Evolutionary conservation across 495 filamentous ascomycete genomes (phyloP).

Genomic region (Hypoxylon cercidicola): DNA sequence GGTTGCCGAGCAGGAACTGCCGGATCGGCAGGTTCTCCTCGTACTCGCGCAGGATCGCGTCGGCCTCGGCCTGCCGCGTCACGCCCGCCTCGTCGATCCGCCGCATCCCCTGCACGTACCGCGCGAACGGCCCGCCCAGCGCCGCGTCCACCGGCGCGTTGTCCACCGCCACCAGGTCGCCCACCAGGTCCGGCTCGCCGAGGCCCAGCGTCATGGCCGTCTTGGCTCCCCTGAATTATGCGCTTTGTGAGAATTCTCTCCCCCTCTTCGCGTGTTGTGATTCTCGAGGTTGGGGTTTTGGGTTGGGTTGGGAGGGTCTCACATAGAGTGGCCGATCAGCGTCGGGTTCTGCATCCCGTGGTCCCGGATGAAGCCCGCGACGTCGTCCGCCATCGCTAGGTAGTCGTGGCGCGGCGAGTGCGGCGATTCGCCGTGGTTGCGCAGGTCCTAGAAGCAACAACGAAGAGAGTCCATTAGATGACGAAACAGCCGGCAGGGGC

Average conservation of each 20-base stretch:
- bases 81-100: slow-evolving; percentile 75
- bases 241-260: slow-evolving; percentile 4
- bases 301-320: slow-evolving; percentile 38
- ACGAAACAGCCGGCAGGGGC: background rate
- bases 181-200: slow-evolving; percentile 68
- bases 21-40: slow-evolving; percentile 81
- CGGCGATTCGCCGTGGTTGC: slow-evolving; percentile 93
- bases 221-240: slow-evolving; percentile 81
- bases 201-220: slow-evolving; percentile 90
- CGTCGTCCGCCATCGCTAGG: slow-evolving; percentile 84
- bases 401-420: slow-evolving; percentile 85
- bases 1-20: slow-evolving; percentile 94
- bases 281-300: background rate
- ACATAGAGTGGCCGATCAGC: slow-evolving; percentile 97
- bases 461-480: slow-evolving; percentile 20
- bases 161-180: slow-evolving; percentile 83
- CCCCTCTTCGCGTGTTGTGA: background rate
- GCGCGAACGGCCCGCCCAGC: slow-evolving; percentile 76
- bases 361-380: slow-evolving; percentile 80
- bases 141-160: slow-evolving; percentile 88
- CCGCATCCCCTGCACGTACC: slow-evolving; percentile 87
- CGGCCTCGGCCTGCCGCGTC: slow-evolving; percentile 77
- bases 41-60: slow-evolving; percentile 79
- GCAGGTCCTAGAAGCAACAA: slow-evolving; percentile 74
- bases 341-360: slow-evolving; percentile 76